Percentiles rank a stretch among this genome's conserved stretches.
Conservation (phyloP, 225 moss, liverwort and hornwort species). For the Pseudisothecium myosuroides region DNA sequence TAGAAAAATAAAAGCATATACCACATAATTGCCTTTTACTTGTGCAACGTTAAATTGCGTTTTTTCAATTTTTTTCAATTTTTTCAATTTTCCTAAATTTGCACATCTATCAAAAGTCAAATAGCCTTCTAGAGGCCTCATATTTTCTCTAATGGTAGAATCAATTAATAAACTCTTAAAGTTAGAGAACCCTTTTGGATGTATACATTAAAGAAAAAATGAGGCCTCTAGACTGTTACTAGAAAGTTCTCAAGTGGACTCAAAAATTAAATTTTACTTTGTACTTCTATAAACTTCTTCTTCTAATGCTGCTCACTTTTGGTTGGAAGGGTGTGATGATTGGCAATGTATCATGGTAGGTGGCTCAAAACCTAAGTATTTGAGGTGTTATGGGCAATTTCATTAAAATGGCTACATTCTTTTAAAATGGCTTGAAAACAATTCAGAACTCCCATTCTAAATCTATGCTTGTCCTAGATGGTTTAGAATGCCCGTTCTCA, state of each 20-base stretch:
- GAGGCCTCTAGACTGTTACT: rapidly evolving
- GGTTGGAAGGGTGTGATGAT: rapidly evolving
- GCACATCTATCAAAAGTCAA: not conserved
- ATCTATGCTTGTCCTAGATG: too few species aligned
- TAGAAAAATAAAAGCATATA: too few species aligned
- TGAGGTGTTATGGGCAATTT: too few species aligned
- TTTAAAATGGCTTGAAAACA: too few species aligned
- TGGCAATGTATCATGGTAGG: not conserved
- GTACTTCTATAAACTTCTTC: too few species aligned
- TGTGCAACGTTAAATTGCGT: too few species aligned
- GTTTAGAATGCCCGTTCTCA: too few species aligned
- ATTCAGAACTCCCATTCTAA: too few species aligned
- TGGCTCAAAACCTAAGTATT: not conserved
- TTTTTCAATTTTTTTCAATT: not conserved
- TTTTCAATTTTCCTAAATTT: not conserved
- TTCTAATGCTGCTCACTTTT: too few species aligned
- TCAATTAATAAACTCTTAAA: not conserved
- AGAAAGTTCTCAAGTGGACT: rapidly evolving
- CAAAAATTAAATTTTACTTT: not conserved
- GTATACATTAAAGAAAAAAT: not conserved
- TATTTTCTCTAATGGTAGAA: not conserved
- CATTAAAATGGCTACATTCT: too few species aligned
- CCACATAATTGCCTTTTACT: too few species aligned
- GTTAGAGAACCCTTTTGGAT: not conserved
- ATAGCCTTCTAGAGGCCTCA: rapidly evolving